Conservation (phyloP, 164 flowering plant genomes). For the Litsea cubeba region DNA sequence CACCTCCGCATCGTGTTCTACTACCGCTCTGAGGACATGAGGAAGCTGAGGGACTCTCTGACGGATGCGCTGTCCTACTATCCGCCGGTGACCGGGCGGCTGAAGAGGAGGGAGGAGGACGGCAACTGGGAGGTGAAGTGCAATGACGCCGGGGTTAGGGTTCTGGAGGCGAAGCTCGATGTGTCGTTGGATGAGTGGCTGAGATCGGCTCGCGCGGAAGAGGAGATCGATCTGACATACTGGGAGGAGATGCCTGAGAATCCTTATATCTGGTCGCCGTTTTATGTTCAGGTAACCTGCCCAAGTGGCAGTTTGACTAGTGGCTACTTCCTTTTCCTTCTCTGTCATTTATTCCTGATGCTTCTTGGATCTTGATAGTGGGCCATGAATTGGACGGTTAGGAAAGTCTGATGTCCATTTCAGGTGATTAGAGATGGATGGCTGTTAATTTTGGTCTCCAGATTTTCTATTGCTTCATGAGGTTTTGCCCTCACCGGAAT, state of each 20-base stretch:
- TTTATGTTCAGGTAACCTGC: slow-evolving; percentile 54
- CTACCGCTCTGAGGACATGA: slow-evolving; percentile 25
- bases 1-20: slow-evolving; percentile 55
- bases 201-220: slow-evolving; percentile 35
- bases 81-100: slow-evolving; percentile 63
- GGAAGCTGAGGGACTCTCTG: slow-evolving; percentile 32
- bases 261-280: slow-evolving; percentile 64
- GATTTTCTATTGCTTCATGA: too few relatives aligned
- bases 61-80: slow-evolving; percentile 40
- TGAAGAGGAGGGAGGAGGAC: slow-evolving; percentile 22
- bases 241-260: slow-evolving; percentile 73
- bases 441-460: not conserved
- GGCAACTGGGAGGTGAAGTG: slow-evolving; percentile 68
- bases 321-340: not conserved
- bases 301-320: too few relatives aligned
- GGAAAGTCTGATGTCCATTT: not conserved
- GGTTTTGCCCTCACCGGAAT: too few relatives aligned
- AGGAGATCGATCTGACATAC: slow-evolving; percentile 53
- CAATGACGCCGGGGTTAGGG: slow-evolving; percentile 71
- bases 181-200: slow-evolving; percentile 69
- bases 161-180: slow-evolving; percentile 44
- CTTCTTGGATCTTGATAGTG: not conserved
- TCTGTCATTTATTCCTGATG: not conserved
- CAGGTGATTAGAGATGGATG: not conserved
- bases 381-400: not conserved